Conservation (phyloP, 2,329 filamentous ascomycete genomes). For the Fusarium proliferatum region DNA sequence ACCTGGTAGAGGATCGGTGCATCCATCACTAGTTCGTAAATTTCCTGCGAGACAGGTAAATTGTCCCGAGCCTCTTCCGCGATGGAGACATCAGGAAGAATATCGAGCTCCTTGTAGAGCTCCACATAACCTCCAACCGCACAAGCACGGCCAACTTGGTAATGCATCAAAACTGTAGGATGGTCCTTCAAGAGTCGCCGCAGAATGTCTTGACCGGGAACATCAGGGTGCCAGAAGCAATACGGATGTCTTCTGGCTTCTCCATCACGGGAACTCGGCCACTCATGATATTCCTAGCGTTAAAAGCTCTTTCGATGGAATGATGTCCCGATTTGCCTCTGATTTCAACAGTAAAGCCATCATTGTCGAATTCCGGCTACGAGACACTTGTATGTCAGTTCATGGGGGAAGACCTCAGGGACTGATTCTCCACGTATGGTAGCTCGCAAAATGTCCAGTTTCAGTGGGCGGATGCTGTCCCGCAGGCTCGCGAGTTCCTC, state of each 20-base stretch:
- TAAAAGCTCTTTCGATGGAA: conserved; percentile 16
- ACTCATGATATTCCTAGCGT: conserved; percentile 53
- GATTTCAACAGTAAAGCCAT: background rate
- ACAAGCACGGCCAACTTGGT: conserved; percentile 55
- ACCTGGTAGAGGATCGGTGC: conserved; percentile 43
- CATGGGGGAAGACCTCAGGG: background rate
- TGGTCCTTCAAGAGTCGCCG: conserved; percentile 42
- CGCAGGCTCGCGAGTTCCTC: background rate
- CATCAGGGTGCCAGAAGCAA: conserved; percentile 56
- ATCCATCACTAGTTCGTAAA: conserved; percentile 49
- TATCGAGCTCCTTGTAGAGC: conserved; percentile 51
- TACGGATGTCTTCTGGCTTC: conserved; percentile 47
- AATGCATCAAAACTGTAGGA: conserved; percentile 49
- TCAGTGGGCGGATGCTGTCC: background rate
- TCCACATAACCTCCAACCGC: conserved; percentile 52
- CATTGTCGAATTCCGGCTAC: no score
- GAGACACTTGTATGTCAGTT: background rate
- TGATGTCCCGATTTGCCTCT: background rate
- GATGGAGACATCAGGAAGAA: conserved; percentile 53
- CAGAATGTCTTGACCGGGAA: conserved; percentile 52
- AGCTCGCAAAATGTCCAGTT: background rate
- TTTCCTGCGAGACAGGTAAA: conserved; percentile 29
- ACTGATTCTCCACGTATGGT: background rate
- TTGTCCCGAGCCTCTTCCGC: conserved; percentile 55
- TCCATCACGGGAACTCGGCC: conserved; percentile 46